A percentile compares a stretch with the other conserved stretches of the same genome.
These are phyloP conservation scores for Fusarium keratoplasticum DNA, from an alignment of 2,329 filamentous ascomycete species.

Conservation along the genomic window DNA sequence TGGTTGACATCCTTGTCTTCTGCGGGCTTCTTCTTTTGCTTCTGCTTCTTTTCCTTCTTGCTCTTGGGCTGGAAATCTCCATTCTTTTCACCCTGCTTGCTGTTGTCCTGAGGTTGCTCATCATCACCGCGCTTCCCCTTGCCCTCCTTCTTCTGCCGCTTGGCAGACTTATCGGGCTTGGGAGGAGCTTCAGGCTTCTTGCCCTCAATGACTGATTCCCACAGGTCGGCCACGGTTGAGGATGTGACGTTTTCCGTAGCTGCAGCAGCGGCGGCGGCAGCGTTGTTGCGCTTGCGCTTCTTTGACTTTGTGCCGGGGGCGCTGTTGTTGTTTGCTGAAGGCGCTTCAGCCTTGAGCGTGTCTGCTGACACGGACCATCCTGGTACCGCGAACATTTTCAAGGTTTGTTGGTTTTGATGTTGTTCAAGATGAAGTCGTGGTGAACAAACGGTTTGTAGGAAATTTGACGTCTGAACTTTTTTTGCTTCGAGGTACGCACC, in stretches of 20 bases:
- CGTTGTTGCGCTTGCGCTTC: constrained; percentile 65
- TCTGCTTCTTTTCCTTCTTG: constrained; percentile 52
- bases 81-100: constrained; percentile 19
- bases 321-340: constrained; percentile 46
- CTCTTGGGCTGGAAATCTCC: constrained; percentile 43
- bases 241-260: constrained; percentile 65
- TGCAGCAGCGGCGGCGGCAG: constrained; percentile 24
- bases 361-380: constrained; percentile 88
- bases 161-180: constrained; percentile 46
- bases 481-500: background rate
- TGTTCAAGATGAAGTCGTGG: constrained; percentile 23
- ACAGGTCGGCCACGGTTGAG: constrained; percentile 81
- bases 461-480: background rate
- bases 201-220: constrained; percentile 82
- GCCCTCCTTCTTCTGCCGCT: constrained; percentile 49
- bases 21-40: constrained; percentile 30
- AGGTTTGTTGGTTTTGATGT: constrained; percentile 4
- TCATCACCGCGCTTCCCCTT: constrained; percentile 44
- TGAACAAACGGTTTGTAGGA: background rate
- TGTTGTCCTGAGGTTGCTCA: constrained; percentile 32
- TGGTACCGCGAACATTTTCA: constrained; percentile 87
- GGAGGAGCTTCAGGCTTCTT: constrained; percentile 54
- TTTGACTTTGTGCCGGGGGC: constrained; percentile 61
- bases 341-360: constrained; percentile 76
- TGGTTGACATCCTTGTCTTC: constrained; percentile 31